phyloP scores from a whole-genome alignment of 169 alveolate genomes.

The Plasmodium billcollinsi region DNA sequence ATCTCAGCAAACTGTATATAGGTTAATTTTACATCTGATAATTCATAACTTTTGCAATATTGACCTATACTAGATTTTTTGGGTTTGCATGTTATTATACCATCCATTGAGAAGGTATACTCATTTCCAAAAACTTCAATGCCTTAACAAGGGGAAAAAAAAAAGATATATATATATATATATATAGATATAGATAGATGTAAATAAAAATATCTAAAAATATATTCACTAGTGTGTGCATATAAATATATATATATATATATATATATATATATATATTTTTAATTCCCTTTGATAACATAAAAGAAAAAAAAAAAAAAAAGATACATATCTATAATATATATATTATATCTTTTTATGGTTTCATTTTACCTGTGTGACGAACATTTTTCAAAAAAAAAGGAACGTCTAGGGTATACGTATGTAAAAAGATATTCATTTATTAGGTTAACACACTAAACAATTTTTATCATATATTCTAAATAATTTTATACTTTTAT shows the following conservation, averaged over 20 bases:
- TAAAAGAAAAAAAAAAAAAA: not conserved
- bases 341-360: not conserved
- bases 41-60: conserved; percentile 55
- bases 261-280: not conserved
- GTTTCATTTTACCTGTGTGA: conserved; percentile 54
- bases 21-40: conserved; percentile 32
- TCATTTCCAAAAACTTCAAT: conserved; percentile 69
- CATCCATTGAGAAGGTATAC: conserved; percentile 74
- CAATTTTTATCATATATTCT: not conserved
- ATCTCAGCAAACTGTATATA: conserved; percentile 54
- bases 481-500: too few species aligned
- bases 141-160: conserved; percentile 20
- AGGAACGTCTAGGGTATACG: conserved; percentile 72
- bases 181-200: not conserved
- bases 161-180: not conserved
- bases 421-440: conserved; percentile 69
- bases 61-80: conserved; percentile 49
- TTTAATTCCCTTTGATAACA: not conserved
- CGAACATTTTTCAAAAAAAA: conserved; percentile 78
- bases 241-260: not conserved
- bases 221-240: not conserved
- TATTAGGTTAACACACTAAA: conserved; percentile 11
- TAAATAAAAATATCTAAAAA: not conserved
- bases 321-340: not conserved
- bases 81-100: conserved; percentile 56